These are phyloP conservation scores for Vitis hybrid DNA, from an alignment of 177 flowering plant genomes.

Conservation along the genomic window DNA sequence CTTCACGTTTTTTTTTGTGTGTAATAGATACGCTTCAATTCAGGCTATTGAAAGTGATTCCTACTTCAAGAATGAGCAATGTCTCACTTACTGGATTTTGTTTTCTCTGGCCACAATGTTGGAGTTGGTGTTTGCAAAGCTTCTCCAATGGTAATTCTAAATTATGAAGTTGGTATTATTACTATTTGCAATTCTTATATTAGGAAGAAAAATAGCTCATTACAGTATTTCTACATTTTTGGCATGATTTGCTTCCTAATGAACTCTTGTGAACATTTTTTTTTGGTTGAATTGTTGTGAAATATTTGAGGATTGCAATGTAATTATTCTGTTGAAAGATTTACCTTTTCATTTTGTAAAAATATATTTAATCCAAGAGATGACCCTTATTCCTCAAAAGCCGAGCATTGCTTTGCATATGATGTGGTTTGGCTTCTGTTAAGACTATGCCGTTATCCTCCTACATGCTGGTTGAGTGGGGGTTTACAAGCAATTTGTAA, in stretches of 20 bases:
- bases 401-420: no score
- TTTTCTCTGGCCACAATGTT: slow-evolving; percentile 13
- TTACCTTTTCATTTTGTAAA: background rate
- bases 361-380: background rate
- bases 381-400: background rate
- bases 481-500: no score
- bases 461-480: no score
- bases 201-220: background rate
- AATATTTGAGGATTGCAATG: background rate
- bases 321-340: background rate
- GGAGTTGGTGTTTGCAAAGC: slow-evolving; percentile 16
- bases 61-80: slow-evolving; percentile 17
- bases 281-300: background rate
- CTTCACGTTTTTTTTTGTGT: background rate
- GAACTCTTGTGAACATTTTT: background rate
- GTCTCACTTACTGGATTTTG: slow-evolving; percentile 31
- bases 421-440: no score
- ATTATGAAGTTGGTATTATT: background rate
- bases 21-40: slow-evolving; percentile 22
- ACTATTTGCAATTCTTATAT: background rate
- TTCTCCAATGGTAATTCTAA: slow-evolving; percentile 23
- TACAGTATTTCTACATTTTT: background rate
- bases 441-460: no score
- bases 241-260: background rate
- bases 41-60: slow-evolving; percentile 24